phyloP scores from a whole-genome alignment of 345 rosid genomes.

The Syzygium jambos region DNA sequence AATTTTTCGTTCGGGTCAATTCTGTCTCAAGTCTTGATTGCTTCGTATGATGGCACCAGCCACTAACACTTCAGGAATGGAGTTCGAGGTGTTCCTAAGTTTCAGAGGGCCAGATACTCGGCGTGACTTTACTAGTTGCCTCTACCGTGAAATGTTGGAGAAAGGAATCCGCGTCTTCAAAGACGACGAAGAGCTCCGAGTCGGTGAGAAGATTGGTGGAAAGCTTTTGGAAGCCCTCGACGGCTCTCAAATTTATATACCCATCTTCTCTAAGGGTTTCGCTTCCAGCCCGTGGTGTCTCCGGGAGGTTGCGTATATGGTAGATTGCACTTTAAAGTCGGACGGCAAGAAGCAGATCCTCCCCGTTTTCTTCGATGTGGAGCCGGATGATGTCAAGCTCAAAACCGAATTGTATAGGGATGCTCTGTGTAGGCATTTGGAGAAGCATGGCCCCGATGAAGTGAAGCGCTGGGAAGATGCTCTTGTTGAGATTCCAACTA shows the following conservation, averaged over 20 bases:
- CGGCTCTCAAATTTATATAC: background rate
- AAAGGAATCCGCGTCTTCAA: background rate
- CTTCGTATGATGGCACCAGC: accelerated
- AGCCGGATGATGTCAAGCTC: background rate
- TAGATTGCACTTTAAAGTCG: background rate
- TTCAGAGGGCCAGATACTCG: background rate
- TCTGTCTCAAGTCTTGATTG: background rate
- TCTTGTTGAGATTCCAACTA: too few species aligned
- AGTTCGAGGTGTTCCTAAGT: background rate
- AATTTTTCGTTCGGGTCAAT: accelerated
- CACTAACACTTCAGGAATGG: background rate
- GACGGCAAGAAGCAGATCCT: background rate
- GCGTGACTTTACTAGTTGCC: background rate
- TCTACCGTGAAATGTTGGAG: background rate
- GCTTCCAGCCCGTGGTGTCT: background rate
- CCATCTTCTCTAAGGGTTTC: background rate
- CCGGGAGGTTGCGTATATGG: background rate
- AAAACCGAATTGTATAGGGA: background rate
- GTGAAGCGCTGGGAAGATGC: too few species aligned
- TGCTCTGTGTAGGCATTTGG: too few species aligned
- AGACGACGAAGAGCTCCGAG: background rate
- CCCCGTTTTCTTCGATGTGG: background rate
- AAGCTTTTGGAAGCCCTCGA: background rate
- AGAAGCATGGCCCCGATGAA: too few species aligned
- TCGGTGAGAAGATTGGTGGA: background rate